Conservation (phyloP, 345 rosid species). For the Gossypium arboreum region DNA sequence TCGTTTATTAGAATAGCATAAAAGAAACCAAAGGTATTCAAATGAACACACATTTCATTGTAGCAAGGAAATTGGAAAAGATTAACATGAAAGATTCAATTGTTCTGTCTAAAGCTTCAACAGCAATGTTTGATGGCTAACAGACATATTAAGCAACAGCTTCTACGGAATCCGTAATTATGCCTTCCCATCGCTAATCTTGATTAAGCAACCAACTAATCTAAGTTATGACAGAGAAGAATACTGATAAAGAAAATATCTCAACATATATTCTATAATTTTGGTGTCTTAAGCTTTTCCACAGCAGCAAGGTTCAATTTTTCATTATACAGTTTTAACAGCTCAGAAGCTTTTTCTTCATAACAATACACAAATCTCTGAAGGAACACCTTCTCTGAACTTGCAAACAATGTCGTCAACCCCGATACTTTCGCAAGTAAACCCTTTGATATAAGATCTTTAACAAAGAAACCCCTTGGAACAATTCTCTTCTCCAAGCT, state of each 20-base stretch:
- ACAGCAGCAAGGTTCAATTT: background rate
- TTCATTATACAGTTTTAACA: background rate
- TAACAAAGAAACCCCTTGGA: constrained; percentile 17
- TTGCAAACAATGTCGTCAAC: background rate
- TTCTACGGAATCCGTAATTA: constrained; percentile 18
- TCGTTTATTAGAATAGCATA: background rate
- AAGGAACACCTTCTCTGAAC: background rate
- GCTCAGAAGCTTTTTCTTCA: background rate
- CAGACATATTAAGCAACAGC: constrained; percentile 33
- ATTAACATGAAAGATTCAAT: constrained; percentile 9
- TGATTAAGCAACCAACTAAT: constrained; percentile 8
- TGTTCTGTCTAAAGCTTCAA: constrained; percentile 22
- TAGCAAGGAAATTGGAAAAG: background rate
- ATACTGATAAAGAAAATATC: background rate
- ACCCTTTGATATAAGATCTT: background rate
- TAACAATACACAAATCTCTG: background rate
- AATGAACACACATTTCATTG: background rate
- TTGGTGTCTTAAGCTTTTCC: background rate
- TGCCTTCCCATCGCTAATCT: background rate
- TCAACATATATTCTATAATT: background rate
- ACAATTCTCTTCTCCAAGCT: constrained; percentile 26
- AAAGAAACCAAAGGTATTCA: background rate
- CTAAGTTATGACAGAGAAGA: constrained; percentile 8
- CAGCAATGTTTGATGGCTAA: constrained; percentile 29
- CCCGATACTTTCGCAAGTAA: background rate